phyloP scores from a whole-genome alignment of 495 filamentous ascomycete genomes.

The Penicillium alfredii region DNA sequence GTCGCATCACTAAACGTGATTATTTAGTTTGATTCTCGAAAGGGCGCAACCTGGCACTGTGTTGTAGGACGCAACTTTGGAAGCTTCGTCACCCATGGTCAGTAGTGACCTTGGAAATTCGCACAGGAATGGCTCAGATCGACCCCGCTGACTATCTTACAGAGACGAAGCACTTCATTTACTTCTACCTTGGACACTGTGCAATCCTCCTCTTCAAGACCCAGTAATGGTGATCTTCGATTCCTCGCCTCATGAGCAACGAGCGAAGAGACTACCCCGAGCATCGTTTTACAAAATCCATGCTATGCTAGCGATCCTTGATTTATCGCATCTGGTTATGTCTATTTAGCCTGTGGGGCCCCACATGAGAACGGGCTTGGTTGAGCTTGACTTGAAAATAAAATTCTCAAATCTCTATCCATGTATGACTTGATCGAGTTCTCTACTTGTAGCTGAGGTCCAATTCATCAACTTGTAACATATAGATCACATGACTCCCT shows the following conservation, averaged over 20 bases:
- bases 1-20: conserved; percentile 22
- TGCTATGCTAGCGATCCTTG: no score
- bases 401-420: conserved; percentile 7
- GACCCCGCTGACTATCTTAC: conserved; percentile 17
- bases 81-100: conserved; percentile 98
- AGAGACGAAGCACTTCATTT: conserved; percentile 99
- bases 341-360: no score
- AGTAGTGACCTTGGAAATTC: conserved; percentile 15
- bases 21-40: conserved; percentile 78
- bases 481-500: background rate
- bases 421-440: no score
- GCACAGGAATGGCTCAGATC: no score
- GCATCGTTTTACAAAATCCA: conserved; percentile 6
- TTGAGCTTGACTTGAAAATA: no score
- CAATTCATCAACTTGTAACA: background rate
- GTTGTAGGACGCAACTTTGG: conserved; percentile 98
- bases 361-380: no score
- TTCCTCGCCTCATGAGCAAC: no score
- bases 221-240: no score
- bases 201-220: conserved; percentile 99
- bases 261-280: conserved; percentile 1
- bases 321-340: no score
- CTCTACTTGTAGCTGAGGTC: no score
- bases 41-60: conserved; percentile 96
- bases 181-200: conserved; percentile 98